Evolutionary conservation across 768 basidiomycete species (phyloP).

Genomic region (Kwoniella shandongensis): DNA sequence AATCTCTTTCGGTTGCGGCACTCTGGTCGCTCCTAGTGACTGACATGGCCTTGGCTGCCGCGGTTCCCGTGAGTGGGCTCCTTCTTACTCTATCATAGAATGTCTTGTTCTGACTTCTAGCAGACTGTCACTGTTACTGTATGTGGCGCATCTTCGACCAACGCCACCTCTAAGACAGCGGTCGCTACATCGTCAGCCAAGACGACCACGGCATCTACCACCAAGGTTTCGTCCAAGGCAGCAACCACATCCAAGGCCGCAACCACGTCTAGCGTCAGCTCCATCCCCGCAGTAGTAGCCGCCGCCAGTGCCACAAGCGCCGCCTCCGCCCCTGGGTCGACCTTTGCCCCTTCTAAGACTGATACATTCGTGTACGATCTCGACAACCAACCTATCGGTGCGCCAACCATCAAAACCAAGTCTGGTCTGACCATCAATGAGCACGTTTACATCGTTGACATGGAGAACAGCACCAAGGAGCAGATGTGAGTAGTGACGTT

Average conservation of each 20-base stretch:
- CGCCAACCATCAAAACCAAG: constrained; percentile 7
- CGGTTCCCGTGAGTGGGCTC: too few relatives aligned
- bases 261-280: neutral
- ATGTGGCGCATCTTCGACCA: too few relatives aligned
- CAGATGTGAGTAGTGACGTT: constrained; percentile 13
- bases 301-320: neutral
- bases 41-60: too few relatives aligned
- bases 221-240: too few relatives aligned
- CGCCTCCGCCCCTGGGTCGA: neutral
- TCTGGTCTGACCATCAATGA: constrained; percentile 5
- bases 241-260: neutral
- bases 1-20: too few relatives aligned
- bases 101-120: too few relatives aligned
- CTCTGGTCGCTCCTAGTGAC: too few relatives aligned
- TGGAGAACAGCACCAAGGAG: constrained; percentile 13
- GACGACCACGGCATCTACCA: too few relatives aligned
- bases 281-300: neutral
- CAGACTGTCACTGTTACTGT: too few relatives aligned
- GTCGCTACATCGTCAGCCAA: too few relatives aligned
- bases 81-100: too few relatives aligned
- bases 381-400: constrained; percentile 18
- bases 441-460: constrained; percentile 12
- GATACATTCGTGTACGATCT: constrained; percentile 15
- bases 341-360: neutral
- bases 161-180: too few relatives aligned